Evolutionary conservation across 148 eudicot genomes (phyloP), one percentile per base, ranked within the genome.

Genomic region (Chenopodium formosanum): DNA sequence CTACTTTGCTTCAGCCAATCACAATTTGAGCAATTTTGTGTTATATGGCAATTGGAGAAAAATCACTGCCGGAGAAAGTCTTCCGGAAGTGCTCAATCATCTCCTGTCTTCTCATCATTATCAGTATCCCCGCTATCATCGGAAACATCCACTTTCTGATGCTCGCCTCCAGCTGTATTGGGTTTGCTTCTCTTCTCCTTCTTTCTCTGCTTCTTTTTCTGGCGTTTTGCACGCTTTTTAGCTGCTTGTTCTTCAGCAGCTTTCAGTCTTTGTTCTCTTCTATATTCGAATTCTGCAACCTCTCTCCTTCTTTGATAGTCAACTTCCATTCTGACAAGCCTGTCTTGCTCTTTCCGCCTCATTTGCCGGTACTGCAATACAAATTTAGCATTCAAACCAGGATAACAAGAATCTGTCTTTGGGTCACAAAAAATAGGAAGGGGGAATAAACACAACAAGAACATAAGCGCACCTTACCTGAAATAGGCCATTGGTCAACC

Each of bases 311-410:
- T 91, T 84, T 90, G 89, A 84, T 85, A 90, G 86, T 96, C 99
- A 13, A 65, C 94, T 40, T 96, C 99, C 89, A 96, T 96, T 83
- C 99, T 89, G 75, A 94, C 88, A 53, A 92, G 89, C 82, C 99
- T 88, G 81, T 96, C 99, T 85, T 96, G 98, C 80, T 96, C 98
- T 88, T 86, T 94, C 58, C 98, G 89, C 77, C 99, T 90, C 99
- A 96, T 96, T 85, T 96, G 99, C 69, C 99, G 95, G 86, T 96
- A 96, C 99, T 96, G 91, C 29, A 80, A 76, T 52, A 85, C 34
- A 34, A 67, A 50, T 44, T 83, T 44, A 73, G 81, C 19, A 72
- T 20, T 37, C n/a, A 73, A 58, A 76, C 70, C 56, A 75, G 16
- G n/a, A 76, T 32, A 73, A 34, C 53, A 23, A 9, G 9, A 44